These are phyloP conservation scores for Ophiostoma triangulosporum DNA, from an alignment of 2,329 filamentous ascomycete genomes.

Conservation along the genomic window DNA sequence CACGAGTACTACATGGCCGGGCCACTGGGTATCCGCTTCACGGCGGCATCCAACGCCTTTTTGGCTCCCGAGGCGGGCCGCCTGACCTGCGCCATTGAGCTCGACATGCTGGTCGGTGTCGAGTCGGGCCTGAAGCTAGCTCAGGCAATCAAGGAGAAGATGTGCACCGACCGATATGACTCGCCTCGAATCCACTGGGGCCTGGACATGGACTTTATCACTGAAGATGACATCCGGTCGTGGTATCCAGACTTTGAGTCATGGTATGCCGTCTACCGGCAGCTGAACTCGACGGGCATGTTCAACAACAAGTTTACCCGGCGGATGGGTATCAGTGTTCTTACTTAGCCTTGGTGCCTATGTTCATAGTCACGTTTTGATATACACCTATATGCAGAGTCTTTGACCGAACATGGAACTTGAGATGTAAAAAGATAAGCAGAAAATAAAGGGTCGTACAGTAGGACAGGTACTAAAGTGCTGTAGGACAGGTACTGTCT, in stretches of 20 bases:
- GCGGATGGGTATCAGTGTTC: slow-evolving; percentile 14
- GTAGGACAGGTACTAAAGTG: too few relatives aligned
- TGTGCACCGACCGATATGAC: slow-evolving; percentile 10
- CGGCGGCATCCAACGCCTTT: slow-evolving; percentile 14
- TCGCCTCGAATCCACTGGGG: slow-evolving; percentile 17
- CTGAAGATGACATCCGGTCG: slow-evolving; percentile 13
- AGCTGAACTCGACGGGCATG: slow-evolving; percentile 17
- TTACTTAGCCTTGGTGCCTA: background rate
- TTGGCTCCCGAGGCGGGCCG: slow-evolving; percentile 16
- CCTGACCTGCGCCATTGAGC: slow-evolving; percentile 17
- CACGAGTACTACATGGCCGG: slow-evolving; percentile 17
- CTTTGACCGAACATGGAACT: too few relatives aligned
- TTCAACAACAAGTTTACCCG: slow-evolving; percentile 19
- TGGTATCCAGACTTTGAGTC: slow-evolving; percentile 16
- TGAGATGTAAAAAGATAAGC: too few relatives aligned
- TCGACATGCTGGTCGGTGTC: slow-evolving; percentile 16
- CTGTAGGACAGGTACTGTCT: too few relatives aligned
- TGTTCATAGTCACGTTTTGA: background rate
- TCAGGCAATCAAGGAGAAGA: slow-evolving; percentile 13
- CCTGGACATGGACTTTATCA: slow-evolving; percentile 15
- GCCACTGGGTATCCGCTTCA: slow-evolving; percentile 17
- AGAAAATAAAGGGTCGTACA: too few relatives aligned
- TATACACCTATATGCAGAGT: too few relatives aligned
- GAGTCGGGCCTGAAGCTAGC: slow-evolving; percentile 12
- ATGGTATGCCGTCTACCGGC: slow-evolving; percentile 15